These are phyloP conservation scores for Platanthera guangdongensis DNA, from an alignment of 106 monocot species.

Conservation along the genomic window DNA sequence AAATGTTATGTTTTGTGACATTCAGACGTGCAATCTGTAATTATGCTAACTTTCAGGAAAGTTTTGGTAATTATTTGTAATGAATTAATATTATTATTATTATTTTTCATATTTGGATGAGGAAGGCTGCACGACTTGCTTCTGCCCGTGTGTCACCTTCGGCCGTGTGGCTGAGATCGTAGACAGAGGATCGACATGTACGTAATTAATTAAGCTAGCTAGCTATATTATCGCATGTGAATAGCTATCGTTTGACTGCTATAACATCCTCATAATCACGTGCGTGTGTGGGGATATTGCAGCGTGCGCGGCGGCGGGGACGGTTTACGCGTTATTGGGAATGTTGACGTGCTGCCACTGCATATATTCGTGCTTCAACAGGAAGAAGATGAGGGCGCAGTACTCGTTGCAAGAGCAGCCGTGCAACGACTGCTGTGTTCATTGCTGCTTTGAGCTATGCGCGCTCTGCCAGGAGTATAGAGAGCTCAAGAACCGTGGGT, in stretches of 20 bases:
- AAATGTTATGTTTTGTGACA: too few species aligned
- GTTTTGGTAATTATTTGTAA: too few species aligned
- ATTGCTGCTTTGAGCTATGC: constrained; percentile 9
- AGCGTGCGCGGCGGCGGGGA: constrained; percentile 11
- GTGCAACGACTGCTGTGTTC: constrained; percentile 10
- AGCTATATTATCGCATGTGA: too few species aligned
- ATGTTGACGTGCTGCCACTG: constrained; percentile 4
- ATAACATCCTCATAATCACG: too few species aligned
- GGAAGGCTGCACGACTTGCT: constrained; percentile 17
- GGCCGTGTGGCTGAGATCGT: constrained; percentile 18
- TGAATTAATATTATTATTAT: background rate
- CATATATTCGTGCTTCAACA: constrained; percentile 10
- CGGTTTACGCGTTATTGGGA: constrained; percentile 6
- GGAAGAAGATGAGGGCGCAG: constrained; percentile 12
- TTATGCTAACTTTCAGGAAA: too few species aligned
- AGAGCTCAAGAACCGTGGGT: constrained; percentile 13
- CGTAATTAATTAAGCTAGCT: background rate
- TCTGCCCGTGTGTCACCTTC: constrained; percentile 21
- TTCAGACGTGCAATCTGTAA: too few species aligned
- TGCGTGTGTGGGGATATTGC: background rate
- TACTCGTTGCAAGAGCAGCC: constrained; percentile 6
- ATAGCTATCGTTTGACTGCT: too few species aligned
- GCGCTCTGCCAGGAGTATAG: constrained; percentile 18
- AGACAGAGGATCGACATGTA: constrained; percentile 17
- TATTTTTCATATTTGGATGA: background rate